Percentiles rank a stretch among this genome's conserved stretches.
Conservation (phyloP, 192 early-diverging fungal genomes). For the Jimgerdemannia flammicorona region DNA sequence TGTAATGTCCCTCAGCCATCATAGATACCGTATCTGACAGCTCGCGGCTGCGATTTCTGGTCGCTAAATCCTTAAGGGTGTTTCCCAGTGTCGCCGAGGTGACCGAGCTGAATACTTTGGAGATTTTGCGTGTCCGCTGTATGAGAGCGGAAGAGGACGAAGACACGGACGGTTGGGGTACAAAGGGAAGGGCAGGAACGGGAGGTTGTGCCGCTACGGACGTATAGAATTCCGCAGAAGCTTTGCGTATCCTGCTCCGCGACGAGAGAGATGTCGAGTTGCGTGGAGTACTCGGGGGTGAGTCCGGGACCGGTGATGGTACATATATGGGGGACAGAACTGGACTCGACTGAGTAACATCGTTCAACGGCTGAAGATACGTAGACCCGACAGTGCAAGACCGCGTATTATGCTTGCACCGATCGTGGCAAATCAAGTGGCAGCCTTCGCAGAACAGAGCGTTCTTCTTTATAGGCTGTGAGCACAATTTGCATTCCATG, state of each 20-base stretch:
- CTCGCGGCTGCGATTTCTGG: background rate
- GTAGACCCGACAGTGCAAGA: slow-evolving; percentile 17
- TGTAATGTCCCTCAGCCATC: background rate
- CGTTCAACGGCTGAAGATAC: background rate
- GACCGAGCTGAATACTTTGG: background rate
- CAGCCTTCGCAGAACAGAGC: slow-evolving; percentile 55
- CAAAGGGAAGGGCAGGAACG: background rate
- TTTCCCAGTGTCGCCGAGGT: background rate
- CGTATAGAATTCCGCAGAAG: background rate
- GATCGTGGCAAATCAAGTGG: slow-evolving; percentile 32
- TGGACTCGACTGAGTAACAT: background rate
- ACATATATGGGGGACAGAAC: background rate
- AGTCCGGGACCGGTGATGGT: background rate
- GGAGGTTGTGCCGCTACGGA: background rate
- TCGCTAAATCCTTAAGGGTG: background rate
- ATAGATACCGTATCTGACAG: background rate
- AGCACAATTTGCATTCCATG: slow-evolving; percentile 48
- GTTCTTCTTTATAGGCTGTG: slow-evolving; percentile 37
- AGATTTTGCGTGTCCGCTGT: background rate
- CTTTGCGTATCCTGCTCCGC: background rate
- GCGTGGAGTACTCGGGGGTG: background rate
- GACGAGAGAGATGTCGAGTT: background rate
- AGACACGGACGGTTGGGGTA: background rate
- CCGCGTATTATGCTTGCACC: slow-evolving; percentile 25
- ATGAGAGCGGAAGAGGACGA: background rate